phyloP scores from a whole-genome alignment of 805 yeast species.

The Ogataea salicorniae region DNA sequence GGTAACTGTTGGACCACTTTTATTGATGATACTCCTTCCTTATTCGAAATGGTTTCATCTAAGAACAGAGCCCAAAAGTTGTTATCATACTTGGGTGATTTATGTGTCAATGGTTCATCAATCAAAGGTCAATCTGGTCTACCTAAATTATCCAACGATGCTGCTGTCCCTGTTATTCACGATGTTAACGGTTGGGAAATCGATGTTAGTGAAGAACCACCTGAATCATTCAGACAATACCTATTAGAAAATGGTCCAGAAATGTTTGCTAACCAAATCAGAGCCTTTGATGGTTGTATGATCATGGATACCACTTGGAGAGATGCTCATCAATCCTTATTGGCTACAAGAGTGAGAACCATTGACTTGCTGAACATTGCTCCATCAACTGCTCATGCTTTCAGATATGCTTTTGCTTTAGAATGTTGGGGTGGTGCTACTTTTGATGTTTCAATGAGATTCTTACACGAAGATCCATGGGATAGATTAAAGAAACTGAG shows the following conservation, averaged over 20 bases:
- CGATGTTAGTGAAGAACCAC: constrained; percentile 48
- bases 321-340: constrained; percentile 97
- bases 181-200: constrained; percentile 58
- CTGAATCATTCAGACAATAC: constrained; percentile 90
- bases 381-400: constrained; percentile 86
- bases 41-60: constrained; percentile 90
- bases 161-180: constrained; percentile 68
- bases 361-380: constrained; percentile 89
- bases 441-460: constrained; percentile 97
- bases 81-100: constrained; percentile 84
- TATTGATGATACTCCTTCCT: constrained; percentile 94
- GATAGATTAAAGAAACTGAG: constrained; percentile 85
- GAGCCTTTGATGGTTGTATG: constrained; percentile 78
- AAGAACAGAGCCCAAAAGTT: constrained; percentile 96
- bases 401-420: constrained; percentile 85
- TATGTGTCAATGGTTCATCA: constrained; percentile 93
- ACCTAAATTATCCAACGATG: constrained; percentile 76
- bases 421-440: constrained; percentile 99
- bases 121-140: constrained; percentile 93
- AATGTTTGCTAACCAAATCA: constrained; percentile 82
- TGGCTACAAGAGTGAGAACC: constrained; percentile 97
- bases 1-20: constrained; percentile 98
- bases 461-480: constrained; percentile 99
- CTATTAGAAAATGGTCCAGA: constrained; percentile 83
- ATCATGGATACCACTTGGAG: constrained; percentile 99